Evolutionary conservation across 2,329 filamentous ascomycete genomes (phyloP), one percentile per base, ranked within the genome.

Genomic region (Claviceps africana): DNA sequence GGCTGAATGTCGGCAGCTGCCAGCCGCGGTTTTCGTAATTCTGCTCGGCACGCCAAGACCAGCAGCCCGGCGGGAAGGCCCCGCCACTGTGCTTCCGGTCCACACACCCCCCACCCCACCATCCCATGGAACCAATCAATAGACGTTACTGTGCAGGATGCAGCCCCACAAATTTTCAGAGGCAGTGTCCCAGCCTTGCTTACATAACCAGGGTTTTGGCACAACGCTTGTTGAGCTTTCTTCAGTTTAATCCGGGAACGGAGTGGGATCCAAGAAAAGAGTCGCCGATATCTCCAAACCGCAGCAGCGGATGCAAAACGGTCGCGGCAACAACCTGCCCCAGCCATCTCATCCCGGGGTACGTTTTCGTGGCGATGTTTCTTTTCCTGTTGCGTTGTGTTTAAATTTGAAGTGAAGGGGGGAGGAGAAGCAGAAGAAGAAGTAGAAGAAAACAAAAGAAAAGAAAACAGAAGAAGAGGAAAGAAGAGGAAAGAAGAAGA

Each of bases 181-280:
- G 22, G 25, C 15, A 13, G 42, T 10, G 40, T 42, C 40, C 6
- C 5, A 64, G 63, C 60, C 62, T 62, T 59, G 65, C 65, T 67
- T 66, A 67, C 55, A 50, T 67, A 65, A 9, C 33, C 28, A 25
- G 25, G 25, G 42, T 22, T 47, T 48, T 17, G 5, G 10, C 46
- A 17, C 28, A 21, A 2, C 22, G 47, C 37, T 33, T 40, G 45
- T 22, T 22, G 19, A 22, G 40, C 4, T 35, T 15, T 35, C 11
- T 35, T 35, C 4, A 35, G 4, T 35, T 15, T 2, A 37, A 37
- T 15, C 1, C 15, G 17, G 15, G 33, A 37, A 15, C 25, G 25
- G 25, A n/a, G n/a, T n/a, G n/a, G 35, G 17, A 37, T 35, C 10
- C 33, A 37, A 37, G n/a, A 9, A 43, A 43, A 43, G 13, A 22